Evolutionary conservation across 192 early-diverging fungal genomes (phyloP), one percentile per base, ranked within the genome.

Genomic region (Dimargaris cristalligena): DNA sequence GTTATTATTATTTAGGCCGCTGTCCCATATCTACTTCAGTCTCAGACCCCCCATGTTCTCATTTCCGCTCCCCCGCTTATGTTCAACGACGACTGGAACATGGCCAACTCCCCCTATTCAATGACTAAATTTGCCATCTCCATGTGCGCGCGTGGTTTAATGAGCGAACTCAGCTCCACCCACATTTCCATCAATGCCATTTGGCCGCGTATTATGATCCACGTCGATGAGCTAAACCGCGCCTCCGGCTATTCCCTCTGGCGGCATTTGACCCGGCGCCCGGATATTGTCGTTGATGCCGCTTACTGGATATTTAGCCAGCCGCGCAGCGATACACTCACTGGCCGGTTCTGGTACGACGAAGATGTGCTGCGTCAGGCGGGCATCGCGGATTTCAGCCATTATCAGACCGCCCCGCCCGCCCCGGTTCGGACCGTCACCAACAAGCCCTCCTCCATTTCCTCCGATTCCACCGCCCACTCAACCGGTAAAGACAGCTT

Each of bases 91-190:
- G 54, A 56, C 31, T 56, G 54, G 54, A 56, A 56, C 23, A 23
- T 56, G 54, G 20, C 54, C 1, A 33, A 56, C 32, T n/a, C 54
- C 2, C 54, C 54, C 32, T 56, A 56, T 33, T 20, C 23, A 16
- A 56, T 56, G 54, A 34, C 54, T 3, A 31, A 23, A 23, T 56
- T 56, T 16, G 34, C 30, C 9, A 29, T 56, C 23, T 56, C 54
- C 54, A 56, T 56, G 54, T 56, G 54, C 30, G 54, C 34, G 20
- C 26, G 20, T 14, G 54, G 54, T 56, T 23, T 56, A 29, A 56
- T 56, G 54, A 33, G 30, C 1, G 54, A 56, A 33, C 54, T 56
- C 2, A 16, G 9, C 2, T 16, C 16, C 29, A 56, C 31, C 3
- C 26, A 2, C 26, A 56, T 56, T 34, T 28, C 31, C 23, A 33